Percentiles rank a stretch among this genome's conserved stretches.
Conservation (phyloP, 2,329 filamentous ascomycete species). For the Cryphonectria parasitica region DNA sequence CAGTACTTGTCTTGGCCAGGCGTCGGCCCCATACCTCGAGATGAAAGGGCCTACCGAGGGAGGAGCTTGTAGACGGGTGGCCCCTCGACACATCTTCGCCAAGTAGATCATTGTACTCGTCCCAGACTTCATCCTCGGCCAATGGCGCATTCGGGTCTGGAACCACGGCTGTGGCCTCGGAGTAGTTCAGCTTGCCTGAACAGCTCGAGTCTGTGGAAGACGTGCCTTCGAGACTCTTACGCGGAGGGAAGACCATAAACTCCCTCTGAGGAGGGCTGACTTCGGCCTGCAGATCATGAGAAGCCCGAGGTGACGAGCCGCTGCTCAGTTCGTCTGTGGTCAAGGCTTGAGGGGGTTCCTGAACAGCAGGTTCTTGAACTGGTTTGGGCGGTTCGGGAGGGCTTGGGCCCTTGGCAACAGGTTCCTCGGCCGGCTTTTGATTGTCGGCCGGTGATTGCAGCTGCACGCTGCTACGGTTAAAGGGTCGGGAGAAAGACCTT, state of each 20-base stretch:
- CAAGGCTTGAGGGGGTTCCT: conserved; percentile 40
- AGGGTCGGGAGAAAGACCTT: conserved; percentile 85
- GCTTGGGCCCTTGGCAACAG: conserved; percentile 54
- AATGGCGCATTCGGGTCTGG: conserved; percentile 65
- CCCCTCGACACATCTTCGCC: conserved; percentile 59
- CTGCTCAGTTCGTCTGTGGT: conserved; percentile 39
- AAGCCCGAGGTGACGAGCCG: conserved; percentile 38
- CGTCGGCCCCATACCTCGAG: conserved; percentile 53
- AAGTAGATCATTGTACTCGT: conserved; percentile 89
- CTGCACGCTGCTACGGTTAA: conserved; percentile 61
- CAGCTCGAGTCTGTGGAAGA: conserved; percentile 65
- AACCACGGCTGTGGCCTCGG: conserved; percentile 67
- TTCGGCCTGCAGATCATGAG: conserved; percentile 38
- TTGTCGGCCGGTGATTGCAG: conserved; percentile 36
- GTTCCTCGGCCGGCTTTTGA: conserved; percentile 42
- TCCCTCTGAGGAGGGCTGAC: conserved; percentile 50
- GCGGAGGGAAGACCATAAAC: conserved; percentile 74
- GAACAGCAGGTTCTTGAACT: conserved; percentile 44
- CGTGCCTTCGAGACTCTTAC: conserved; percentile 64
- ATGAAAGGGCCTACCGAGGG: conserved; percentile 59
- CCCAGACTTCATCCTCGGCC: conserved; percentile 88
- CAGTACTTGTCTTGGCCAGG: conserved; percentile 41
- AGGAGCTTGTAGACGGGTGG: conserved; percentile 58
- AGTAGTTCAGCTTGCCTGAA: conserved; percentile 64
- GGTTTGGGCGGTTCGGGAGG: conserved; percentile 42